phyloP scores from a whole-genome alignment of 306 rosid species.

The Quercus robur region DNA sequence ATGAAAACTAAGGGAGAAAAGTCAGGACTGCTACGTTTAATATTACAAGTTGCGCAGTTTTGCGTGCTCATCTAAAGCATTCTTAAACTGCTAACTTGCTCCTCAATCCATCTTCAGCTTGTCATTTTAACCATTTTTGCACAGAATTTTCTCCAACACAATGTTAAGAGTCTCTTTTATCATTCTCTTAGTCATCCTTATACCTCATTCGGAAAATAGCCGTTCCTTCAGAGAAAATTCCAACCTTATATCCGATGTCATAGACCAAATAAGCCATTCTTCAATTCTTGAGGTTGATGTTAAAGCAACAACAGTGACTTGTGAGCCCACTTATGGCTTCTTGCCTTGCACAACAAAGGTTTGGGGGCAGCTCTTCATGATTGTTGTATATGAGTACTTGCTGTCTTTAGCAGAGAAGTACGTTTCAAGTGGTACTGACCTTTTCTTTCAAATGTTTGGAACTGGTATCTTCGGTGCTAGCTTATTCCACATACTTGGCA shows the following conservation, averaged over 20 bases:
- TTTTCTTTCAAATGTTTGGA: conserved; percentile 33
- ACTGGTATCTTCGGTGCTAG: conserved; percentile 35
- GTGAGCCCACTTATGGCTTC: conserved; percentile 35
- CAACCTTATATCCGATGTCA: conserved; percentile 3
- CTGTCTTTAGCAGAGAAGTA: conserved; percentile 22
- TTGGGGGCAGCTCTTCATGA: conserved; percentile 31
- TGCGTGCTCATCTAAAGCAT: background rate
- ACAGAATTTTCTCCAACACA: background rate
- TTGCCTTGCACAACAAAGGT: conserved; percentile 37
- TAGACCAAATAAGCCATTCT: background rate
- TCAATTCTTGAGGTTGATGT: background rate
- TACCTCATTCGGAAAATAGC: conserved; percentile 10
- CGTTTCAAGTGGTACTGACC: conserved; percentile 21
- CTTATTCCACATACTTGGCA: conserved; percentile 30
- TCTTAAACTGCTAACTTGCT: background rate
- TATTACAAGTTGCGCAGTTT: background rate
- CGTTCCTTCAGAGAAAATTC: background rate
- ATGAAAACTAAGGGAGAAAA: background rate
- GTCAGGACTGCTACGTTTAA: background rate
- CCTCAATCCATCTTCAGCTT: background rate
- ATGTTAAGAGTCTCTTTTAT: background rate
- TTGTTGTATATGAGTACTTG: conserved; percentile 31
- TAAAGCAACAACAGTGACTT: conserved; percentile 25
- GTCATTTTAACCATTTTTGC: background rate
- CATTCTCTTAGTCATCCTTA: conserved; percentile 8